Conservation (phyloP, 2,329 filamentous ascomycete genomes). For the Huntiella abstrusa region DNA sequence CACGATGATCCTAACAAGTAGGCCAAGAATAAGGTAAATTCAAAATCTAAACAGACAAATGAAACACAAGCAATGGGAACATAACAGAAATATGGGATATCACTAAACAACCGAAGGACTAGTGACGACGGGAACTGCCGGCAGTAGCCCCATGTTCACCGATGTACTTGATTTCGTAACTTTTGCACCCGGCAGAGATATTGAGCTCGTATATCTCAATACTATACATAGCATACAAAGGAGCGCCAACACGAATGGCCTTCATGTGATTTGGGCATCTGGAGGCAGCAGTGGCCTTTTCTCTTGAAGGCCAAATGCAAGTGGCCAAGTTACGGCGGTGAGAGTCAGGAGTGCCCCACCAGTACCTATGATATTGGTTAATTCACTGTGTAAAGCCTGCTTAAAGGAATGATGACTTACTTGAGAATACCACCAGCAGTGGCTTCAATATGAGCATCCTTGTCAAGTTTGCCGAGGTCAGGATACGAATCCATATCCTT, state of each 20-base stretch:
- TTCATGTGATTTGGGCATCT: conserved; percentile 40
- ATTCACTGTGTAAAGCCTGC: not conserved
- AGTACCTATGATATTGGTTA: conserved; percentile 40
- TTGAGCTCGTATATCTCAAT: conserved; percentile 50
- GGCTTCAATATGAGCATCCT: conserved; percentile 63
- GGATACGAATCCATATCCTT: conserved; percentile 46
- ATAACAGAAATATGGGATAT: no score
- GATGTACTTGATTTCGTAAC: no score
- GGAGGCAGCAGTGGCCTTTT: conserved; percentile 41
- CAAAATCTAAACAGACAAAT: no score
- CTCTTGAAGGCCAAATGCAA: conserved; percentile 44
- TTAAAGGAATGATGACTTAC: conserved; percentile 21
- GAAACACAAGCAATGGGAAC: no score
- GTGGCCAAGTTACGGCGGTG: conserved; percentile 66
- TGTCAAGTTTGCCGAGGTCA: conserved; percentile 54
- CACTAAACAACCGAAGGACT: no score
- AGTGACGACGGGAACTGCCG: no score
- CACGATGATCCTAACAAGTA: no score
- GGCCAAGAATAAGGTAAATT: no score
- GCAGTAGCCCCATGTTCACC: no score
- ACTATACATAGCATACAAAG: conserved; percentile 45
- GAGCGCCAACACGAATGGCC: conserved; percentile 46
- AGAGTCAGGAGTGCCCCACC: conserved; percentile 60
- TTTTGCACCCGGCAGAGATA: not conserved
- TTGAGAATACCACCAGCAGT: conserved; percentile 69